Evolutionary conservation across 495 filamentous ascomycete species (phyloP), one percentile per base, ranked within the genome.

Genomic region (Elaphomyces granulatus): DNA sequence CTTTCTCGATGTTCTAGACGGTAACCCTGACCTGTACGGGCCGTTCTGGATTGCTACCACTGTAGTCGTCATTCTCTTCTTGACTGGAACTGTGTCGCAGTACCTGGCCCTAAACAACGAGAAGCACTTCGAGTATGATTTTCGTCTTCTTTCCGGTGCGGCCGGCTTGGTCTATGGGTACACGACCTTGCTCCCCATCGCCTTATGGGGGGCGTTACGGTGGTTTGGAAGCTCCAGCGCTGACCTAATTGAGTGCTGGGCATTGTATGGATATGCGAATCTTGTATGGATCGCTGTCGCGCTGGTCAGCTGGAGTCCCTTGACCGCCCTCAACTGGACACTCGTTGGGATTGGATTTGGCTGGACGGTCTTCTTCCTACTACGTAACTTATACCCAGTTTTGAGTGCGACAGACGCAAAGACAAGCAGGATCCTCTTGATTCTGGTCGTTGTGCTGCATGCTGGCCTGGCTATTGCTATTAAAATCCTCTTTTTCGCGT

Each of bases 11-110:
- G 81, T 95, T 23, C 69, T 95, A 4, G 90, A 95, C 49, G 90
- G 87, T n/a, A 94, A 95, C 54, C 85, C 90, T 15, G 90, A 98
- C 54, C 70, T 98, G 40, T 98, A 98, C 66, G 80, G 79, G 1
- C 90, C 90, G 3, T 81, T 96, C 58, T 98, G 90, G 90, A 94
- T 98, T 63, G 92, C 92, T 8, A 96, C 90, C 1, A 95, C 90
- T 2, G 92, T 98, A 14, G 80, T 98, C 16, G 70, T 98, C 46
- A 95, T 96, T 36, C 66, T 98, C 31, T 98, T 98, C 59, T 55
- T 98, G 43, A 87, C 87, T 4, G 90, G 87, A 15, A 96, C 92
- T 0, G 93, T 98, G 45, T 90, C 80, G 47, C 78, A 85, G 54
- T 96, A 93, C 59, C 64, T 94, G 32, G 71, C 79, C 15, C 60